Conservation (phyloP, 805 yeast genomes). For the Yarrowia keelungensis region DNA sequence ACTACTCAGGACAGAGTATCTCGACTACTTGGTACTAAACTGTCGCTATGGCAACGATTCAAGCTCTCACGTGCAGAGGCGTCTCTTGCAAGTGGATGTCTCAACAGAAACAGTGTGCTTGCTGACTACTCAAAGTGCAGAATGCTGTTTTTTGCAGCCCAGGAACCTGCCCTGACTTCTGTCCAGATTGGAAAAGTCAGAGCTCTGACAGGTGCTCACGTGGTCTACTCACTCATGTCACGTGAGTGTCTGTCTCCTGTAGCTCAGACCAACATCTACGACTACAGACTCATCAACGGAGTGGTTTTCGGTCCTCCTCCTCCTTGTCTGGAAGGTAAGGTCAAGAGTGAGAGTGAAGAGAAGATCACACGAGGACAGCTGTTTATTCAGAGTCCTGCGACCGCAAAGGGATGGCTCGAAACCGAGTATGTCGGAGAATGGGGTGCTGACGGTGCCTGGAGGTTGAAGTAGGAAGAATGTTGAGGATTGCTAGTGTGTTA, state of each 20-base stretch:
- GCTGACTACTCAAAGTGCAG: slow-evolving; percentile 38
- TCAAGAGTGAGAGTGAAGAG: slow-evolving; percentile 41
- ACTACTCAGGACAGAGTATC: slow-evolving; percentile 47
- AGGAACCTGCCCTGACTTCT: slow-evolving; percentile 43
- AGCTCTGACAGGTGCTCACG: slow-evolving; percentile 50
- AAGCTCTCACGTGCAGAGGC: slow-evolving; percentile 12
- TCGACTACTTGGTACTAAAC: slow-evolving; percentile 45
- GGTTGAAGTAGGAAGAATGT: background rate
- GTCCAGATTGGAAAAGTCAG: slow-evolving; percentile 45
- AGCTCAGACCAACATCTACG: slow-evolving; percentile 48
- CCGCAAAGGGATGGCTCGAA: slow-evolving; percentile 13
- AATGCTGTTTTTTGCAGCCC: slow-evolving; percentile 40
- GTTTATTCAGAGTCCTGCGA: slow-evolving; percentile 45
- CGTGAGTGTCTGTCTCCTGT: slow-evolving; percentile 49
- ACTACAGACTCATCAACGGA: slow-evolving; percentile 41
- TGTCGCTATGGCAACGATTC: slow-evolving; percentile 16
- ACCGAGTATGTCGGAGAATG: slow-evolving; percentile 36
- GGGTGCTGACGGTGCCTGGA: slow-evolving; percentile 33
- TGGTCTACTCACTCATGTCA: slow-evolving; percentile 48
- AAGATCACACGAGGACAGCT: slow-evolving; percentile 45
- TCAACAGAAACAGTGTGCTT: slow-evolving; percentile 40
- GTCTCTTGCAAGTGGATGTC: slow-evolving; percentile 15
- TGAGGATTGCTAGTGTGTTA: too few species aligned
- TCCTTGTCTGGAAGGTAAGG: slow-evolving; percentile 47
- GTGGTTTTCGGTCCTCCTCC: slow-evolving; percentile 47